Conservation (phyloP, 1,284 basidiomycete genomes). For the Cystobasidium sp. region DNA sequence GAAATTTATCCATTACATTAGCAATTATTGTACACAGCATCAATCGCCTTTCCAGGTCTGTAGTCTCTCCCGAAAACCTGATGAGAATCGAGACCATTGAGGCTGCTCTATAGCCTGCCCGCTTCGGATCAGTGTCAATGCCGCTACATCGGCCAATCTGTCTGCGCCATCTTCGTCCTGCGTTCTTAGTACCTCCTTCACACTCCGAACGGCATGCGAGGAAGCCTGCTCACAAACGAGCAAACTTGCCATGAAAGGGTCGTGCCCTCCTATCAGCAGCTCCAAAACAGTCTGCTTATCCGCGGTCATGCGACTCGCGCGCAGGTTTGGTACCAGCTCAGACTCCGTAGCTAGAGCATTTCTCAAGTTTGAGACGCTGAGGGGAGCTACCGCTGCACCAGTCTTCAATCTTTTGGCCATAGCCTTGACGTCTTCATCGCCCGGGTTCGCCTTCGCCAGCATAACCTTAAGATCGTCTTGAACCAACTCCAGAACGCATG, state of each 20-base stretch:
- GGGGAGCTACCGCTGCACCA: background rate
- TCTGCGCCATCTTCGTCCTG: slow-evolving; percentile 12
- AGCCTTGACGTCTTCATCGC: background rate
- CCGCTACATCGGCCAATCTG: slow-evolving; percentile 9
- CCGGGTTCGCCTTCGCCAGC: background rate
- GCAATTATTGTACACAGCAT: too few relatives aligned
- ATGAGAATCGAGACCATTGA: background rate
- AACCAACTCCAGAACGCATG: slow-evolving; percentile 1
- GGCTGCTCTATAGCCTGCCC: background rate
- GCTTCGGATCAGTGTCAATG: background rate
- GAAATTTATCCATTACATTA: too few relatives aligned
- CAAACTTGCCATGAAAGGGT: background rate
- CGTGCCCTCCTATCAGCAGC: background rate
- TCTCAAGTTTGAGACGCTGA: background rate
- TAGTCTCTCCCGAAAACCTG: slow-evolving; percentile 4
- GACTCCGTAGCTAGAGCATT: background rate
- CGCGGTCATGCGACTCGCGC: background rate
- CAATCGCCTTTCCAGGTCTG: too few relatives aligned
- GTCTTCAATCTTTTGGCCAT: background rate
- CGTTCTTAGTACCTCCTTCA: background rate
- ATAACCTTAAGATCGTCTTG: background rate
- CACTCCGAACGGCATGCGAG: background rate
- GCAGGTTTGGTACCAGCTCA: too few relatives aligned
- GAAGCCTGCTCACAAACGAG: background rate
- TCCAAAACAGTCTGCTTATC: background rate